These are phyloP conservation scores for Ceratobasidium sp. DNA, from an alignment of 1,284 basidiomycete species.

Conservation along the genomic window DNA sequence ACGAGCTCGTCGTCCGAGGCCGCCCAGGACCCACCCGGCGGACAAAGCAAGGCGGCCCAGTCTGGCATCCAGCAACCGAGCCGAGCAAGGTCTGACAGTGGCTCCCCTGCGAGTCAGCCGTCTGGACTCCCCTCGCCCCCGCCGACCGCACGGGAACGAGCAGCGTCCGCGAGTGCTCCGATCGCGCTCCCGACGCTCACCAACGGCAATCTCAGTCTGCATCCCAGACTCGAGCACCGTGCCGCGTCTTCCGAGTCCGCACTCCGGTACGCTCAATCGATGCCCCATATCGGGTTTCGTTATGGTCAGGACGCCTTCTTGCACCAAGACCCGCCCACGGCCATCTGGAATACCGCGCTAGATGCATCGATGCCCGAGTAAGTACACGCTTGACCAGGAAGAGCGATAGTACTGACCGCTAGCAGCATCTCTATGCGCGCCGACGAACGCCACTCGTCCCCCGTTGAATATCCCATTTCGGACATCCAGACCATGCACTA, in stretches of 20 bases:
- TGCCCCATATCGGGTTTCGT: constrained; percentile 34
- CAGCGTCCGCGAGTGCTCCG: not conserved
- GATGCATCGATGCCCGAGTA: constrained; percentile 5
- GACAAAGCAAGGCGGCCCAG: not conserved
- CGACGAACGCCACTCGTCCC: constrained; percentile 4
- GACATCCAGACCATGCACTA: constrained; percentile 33
- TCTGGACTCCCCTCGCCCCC: constrained; percentile 20
- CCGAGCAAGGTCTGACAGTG: constrained; percentile 25
- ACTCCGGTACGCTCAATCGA: constrained; percentile 39
- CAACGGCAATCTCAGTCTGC: constrained; percentile 31
- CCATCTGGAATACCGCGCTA: constrained; percentile 12
- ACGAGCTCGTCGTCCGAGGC: constrained; percentile 18
- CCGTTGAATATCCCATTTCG: constrained; percentile 10
- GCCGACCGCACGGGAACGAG: constrained; percentile 3
- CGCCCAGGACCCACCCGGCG: constrained; percentile 1
- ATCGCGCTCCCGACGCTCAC: constrained; percentile 35
- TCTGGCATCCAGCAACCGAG: constrained; percentile 5
- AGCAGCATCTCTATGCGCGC: not conserved
- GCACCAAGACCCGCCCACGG: constrained; percentile 1
- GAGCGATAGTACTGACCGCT: not conserved
- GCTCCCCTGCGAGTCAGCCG: constrained; percentile 13
- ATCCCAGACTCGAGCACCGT: not conserved
- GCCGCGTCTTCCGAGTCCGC: constrained; percentile 8
- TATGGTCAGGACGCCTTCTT: constrained; percentile 28
- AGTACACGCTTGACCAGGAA: not conserved